Base-by-base conservation (phyloP, 768 basidiomycete species). In the Termitomyces eurrhizus region DNA sequence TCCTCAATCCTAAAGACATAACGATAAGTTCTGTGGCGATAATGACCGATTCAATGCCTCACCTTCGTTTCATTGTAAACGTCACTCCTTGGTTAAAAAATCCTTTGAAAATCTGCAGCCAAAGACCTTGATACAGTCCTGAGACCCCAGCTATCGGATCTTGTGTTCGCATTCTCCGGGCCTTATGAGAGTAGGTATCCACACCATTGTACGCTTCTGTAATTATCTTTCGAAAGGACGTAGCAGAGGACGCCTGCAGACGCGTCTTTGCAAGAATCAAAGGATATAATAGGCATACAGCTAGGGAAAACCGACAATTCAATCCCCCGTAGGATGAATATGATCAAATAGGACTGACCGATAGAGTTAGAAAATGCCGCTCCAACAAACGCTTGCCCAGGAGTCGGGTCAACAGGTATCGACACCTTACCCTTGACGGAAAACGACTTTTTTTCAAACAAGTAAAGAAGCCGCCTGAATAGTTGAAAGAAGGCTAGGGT, bases 191-290 rank as follows among this genome's bases (percentile, higher is more conserved):
- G 26, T 52, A 24, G 13, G 37, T 41, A n/a, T 53, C 52, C 11
- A 29, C 26, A 12, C 37, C 37, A 11, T 53, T 18, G 18, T 53
- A 41, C 1, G 52, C 52, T 12, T 53, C 26, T 4, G 12, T 18
- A 0, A 53, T 41, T 2, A 53, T 37, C 18, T 16, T 18, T 41
- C 29, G 37, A 2, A 53, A 4, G 1, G 52, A 53, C n/a, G 37
- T 53, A 6, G 16, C 52, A 29, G 37, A 53, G 37, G 37, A 53
- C 24, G 37, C 52, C 39, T 53, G 52, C 5, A 53, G 26, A 29
- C 37, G 52, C 16, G 52, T 53, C 52, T 53, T 41, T 53, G 52
- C 52, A 29, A 53, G 52, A 18, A 53, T 41, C 26, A 53, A 41
- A 29, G 37, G 52, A 16, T 53, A 53, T 26, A 53, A 41, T 16